Evolutionary conservation across 129 eudicot genomes (phyloP).

Genomic region (Glebionis coronaria): DNA sequence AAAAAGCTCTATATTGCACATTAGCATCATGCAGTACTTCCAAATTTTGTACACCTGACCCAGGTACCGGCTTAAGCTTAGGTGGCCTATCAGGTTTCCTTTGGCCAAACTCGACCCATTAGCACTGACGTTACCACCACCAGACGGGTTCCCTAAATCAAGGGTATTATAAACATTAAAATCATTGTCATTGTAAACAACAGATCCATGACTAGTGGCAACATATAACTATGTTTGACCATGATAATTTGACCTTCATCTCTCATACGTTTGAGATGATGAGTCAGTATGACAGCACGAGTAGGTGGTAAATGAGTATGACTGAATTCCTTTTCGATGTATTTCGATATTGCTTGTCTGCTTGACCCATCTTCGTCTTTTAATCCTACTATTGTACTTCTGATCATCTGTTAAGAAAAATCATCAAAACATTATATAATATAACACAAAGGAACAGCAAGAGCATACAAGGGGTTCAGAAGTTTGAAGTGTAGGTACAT

Average conservation of each 20-base stretch:
- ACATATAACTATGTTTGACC: slow-evolving; percentile 71
- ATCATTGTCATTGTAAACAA: neutral
- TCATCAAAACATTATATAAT: no score
- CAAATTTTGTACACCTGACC: slow-evolving; percentile 14
- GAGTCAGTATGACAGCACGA: slow-evolving; percentile 57
- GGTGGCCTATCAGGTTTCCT: slow-evolving; percentile 55
- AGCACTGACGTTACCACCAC: neutral
- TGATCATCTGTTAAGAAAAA: slow-evolving; percentile 89
- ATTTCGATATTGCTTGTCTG: slow-evolving; percentile 60
- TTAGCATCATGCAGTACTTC: slow-evolving; percentile 12
- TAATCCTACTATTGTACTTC: slow-evolving; percentile 55
- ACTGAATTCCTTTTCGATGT: slow-evolving; percentile 47
- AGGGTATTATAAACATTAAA: neutral
- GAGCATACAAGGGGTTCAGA: no score
- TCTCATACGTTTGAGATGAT: slow-evolving; percentile 61
- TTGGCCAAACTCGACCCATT: slow-evolving; percentile 26
- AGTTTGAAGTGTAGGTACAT: no score
- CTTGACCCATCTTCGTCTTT: slow-evolving; percentile 83
- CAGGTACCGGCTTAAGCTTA: slow-evolving; percentile 37
- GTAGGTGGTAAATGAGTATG: slow-evolving; percentile 41
- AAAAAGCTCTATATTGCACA: no score
- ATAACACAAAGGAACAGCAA: no score
- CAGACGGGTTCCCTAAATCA: neutral
- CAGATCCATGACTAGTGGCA: slow-evolving; percentile 49
- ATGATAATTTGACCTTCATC: slow-evolving; percentile 54